Conservation (phyloP, 2,329 filamentous ascomycete species). For the Fusarium metavorans region DNA sequence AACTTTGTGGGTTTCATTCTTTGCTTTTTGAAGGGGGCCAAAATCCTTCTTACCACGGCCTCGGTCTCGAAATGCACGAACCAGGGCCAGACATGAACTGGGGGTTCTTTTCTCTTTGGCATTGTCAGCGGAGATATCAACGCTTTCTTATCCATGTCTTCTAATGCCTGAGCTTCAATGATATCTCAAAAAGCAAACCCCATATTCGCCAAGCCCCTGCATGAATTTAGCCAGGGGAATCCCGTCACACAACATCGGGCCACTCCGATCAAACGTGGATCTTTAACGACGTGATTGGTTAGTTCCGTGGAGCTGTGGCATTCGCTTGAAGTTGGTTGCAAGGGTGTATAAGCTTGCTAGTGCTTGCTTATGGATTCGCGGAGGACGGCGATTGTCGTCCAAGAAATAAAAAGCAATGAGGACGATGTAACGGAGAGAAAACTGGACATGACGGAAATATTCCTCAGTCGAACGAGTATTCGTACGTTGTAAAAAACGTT, state of each 20-base stretch:
- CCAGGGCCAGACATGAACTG: neutral
- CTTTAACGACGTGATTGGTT: neutral
- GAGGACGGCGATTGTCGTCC: neutral
- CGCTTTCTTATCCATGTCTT: neutral
- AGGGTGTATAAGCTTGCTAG: neutral
- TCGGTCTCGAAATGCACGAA: neutral
- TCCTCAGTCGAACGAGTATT: neutral
- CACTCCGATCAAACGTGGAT: neutral
- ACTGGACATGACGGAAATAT: neutral
- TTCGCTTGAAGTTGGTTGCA: neutral
- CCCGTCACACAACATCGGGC: neutral
- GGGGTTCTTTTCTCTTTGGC: neutral
- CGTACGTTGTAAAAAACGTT: neutral
- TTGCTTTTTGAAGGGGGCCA: neutral
- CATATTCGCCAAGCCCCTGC: neutral
- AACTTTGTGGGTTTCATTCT: neutral
- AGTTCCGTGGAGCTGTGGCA: neutral
- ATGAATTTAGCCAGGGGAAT: neutral
- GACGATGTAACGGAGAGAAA: neutral
- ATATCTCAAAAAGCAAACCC: neutral
- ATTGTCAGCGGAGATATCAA: neutral
- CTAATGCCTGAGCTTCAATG: neutral
- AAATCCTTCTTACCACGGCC: neutral
- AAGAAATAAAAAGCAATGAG: neutral
- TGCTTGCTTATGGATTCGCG: neutral